Conservation (phyloP, 371 early-diverging fungal species). For the Mucor mucedo region DNA sequence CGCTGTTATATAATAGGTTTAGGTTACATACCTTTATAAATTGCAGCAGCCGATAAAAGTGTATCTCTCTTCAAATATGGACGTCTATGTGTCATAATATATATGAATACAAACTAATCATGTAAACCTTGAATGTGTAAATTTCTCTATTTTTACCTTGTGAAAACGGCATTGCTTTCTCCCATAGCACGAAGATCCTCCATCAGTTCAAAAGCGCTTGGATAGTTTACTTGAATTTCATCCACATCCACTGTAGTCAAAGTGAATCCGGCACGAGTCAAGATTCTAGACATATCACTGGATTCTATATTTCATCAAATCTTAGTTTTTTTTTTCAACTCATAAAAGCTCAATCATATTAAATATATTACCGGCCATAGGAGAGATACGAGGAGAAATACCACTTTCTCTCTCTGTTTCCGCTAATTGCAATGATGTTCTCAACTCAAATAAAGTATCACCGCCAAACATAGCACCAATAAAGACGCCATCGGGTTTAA, state of each 20-base stretch:
- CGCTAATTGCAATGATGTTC: constrained; percentile 90
- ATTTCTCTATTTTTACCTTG: constrained; percentile 49
- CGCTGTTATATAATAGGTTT: background rate
- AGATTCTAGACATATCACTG: constrained; percentile 80
- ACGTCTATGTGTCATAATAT: constrained; percentile 43
- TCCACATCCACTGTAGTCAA: constrained; percentile 95
- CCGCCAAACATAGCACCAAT: constrained; percentile 93
- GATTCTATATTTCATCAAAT: constrained; percentile 55
- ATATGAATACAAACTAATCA: constrained; percentile 2
- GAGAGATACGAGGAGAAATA: constrained; percentile 90
- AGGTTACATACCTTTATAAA: constrained; percentile 77
- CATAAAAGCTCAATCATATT: background rate
- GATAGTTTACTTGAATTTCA: constrained; percentile 91
- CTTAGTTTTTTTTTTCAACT: background rate
- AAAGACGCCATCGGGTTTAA: constrained; percentile 93
- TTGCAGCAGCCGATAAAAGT: constrained; percentile 82
- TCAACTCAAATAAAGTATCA: constrained; percentile 91
- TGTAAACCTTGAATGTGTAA: background rate
- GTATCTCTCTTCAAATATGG: constrained; percentile 80
- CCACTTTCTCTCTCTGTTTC: constrained; percentile 92
- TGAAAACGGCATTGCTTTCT: constrained; percentile 90
- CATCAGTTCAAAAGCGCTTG: constrained; percentile 90
- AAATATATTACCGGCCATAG: constrained; percentile 73
- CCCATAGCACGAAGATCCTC: constrained; percentile 93
- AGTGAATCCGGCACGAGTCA: constrained; percentile 85